Evolutionary conservation across 2,329 filamentous ascomycete species (phyloP).

Genomic region (Clarireedia homoeocarpa): DNA sequence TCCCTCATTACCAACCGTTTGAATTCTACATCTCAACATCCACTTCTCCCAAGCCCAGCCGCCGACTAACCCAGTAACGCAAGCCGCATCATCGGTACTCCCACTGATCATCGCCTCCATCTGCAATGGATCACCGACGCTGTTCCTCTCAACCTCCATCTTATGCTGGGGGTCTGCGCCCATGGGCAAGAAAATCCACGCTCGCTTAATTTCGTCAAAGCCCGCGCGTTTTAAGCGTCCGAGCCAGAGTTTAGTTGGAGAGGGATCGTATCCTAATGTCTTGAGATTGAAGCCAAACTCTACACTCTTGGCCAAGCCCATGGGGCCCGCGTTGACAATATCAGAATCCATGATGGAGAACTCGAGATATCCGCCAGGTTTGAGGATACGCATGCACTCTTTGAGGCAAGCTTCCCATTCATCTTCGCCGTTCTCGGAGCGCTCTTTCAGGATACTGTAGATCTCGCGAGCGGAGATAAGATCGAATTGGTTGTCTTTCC

Average conservation of each 20-base stretch:
- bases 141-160: constrained; percentile 32
- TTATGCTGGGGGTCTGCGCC: constrained; percentile 44
- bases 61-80: constrained; percentile 73
- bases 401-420: constrained; percentile 81
- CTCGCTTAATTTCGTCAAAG: constrained; percentile 73
- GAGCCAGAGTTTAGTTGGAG: constrained; percentile 75
- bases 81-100: constrained; percentile 63
- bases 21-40: constrained; percentile 80
- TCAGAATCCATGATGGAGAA: constrained; percentile 87
- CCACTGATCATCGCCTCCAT: constrained; percentile 59
- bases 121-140: constrained; percentile 38
- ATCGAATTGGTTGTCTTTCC: constrained; percentile 80
- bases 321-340: constrained; percentile 74
- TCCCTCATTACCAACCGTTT: constrained; percentile 67
- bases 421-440: constrained; percentile 59
- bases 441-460: constrained; percentile 73
- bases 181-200: constrained; percentile 86
- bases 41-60: constrained; percentile 95
- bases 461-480: constrained; percentile 84
- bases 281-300: constrained; percentile 89
- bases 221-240: constrained; percentile 64
- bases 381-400: constrained; percentile 81
- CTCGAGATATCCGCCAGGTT: constrained; percentile 88
- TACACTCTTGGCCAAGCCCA: constrained; percentile 73
- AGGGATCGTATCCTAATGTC: constrained; percentile 82